These are phyloP conservation scores for Hypoxylon fuscum DNA, from an alignment of 495 filamentous ascomycete species.

Conservation along the genomic window DNA sequence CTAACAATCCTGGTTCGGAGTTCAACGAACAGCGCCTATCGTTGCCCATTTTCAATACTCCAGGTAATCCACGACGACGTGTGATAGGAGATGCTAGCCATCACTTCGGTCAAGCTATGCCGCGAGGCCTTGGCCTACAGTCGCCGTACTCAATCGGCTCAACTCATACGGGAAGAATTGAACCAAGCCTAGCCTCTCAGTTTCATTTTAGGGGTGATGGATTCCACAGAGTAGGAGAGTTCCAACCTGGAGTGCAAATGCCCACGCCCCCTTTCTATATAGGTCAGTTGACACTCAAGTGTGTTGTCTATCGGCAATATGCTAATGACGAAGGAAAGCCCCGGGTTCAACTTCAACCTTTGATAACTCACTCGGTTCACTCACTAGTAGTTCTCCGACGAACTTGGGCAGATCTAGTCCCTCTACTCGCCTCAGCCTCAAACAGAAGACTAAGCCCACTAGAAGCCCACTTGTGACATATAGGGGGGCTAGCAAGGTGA, in stretches of 20 bases:
- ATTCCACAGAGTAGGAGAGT: conserved; percentile 34
- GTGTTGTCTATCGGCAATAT: not conserved
- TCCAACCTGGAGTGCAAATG: conserved; percentile 41
- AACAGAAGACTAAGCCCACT: conserved; percentile 26
- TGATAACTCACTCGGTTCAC: conserved; percentile 18
- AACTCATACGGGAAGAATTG: not conserved
- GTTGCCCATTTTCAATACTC: conserved; percentile 17
- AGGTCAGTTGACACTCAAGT: conserved; percentile 33
- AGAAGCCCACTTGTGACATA: conserved; percentile 19
- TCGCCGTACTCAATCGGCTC: conserved; percentile 23
- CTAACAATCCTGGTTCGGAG: conserved; percentile 3
- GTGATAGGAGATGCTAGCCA: conserved; percentile 41
- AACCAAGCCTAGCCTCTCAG: conserved; percentile 21
- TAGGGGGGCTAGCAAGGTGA: conserved; percentile 27
- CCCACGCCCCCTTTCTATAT: conserved; percentile 44
- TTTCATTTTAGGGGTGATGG: conserved; percentile 9
- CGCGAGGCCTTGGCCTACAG: conserved; percentile 4
- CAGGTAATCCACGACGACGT: conserved; percentile 28
- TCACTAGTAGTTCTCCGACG: conserved; percentile 47
- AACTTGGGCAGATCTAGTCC: conserved; percentile 49
- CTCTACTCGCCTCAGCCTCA: conserved; percentile 46
- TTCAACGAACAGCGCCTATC: conserved; percentile 30
- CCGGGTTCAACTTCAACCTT: conserved; percentile 26
- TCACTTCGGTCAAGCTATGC: conserved; percentile 31
- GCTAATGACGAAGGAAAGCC: conserved; percentile 29